Evolutionary conservation across 768 basidiomycete species (phyloP), one percentile per base, ranked within the genome.

Genomic region (Phanerochaete carnosa): DNA sequence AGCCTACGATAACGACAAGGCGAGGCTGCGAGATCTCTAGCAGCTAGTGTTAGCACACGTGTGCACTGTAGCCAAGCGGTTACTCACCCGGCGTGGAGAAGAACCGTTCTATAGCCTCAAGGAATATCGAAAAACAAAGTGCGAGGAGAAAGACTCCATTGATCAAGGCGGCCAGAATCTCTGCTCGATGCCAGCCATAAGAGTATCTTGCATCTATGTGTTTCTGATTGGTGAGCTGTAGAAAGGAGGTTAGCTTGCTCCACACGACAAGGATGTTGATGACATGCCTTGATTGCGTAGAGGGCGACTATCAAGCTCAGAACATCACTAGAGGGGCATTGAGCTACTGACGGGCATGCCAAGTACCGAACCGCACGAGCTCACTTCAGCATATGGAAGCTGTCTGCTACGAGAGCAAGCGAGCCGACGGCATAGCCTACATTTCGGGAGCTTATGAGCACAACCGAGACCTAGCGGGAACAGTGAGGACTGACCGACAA

Each of bases 111-210:
- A 98, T 74, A 5, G 97, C 95, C 72, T 99, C 96, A 66, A 98
- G 77, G 49, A 84, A 88, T 65, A 99, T 98, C 5, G 95, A 94
- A 75, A 98, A 95, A 76, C 97, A 99, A 0, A 98, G 84, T 0
- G 97, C 97, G 45, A 98, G 82, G 6, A 99, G 84, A 78, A 98
- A 98, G 58, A 98, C 94, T 55, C 97, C 97, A 68, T 99, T 99
- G 65, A 98, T 77, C 47, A 98, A 80, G 0, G 97, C 97, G 23
- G 95, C 95, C 7, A 98, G 83, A 62, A 97, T 95, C 71, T 97
- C 95, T 19, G 97, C 97, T 63, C 97, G 83, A 74, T 98, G 95
- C 96, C 95, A 98, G n/a, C 95, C 96, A 72, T 98, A 98, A 4
- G 96, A 94, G 74, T 97, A 97, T 53, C 87, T 83, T 29, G 89